These are phyloP conservation scores for Athelia sp. DNA, from an alignment of 1,284 basidiomycete genomes.

Conservation along the genomic window DNA sequence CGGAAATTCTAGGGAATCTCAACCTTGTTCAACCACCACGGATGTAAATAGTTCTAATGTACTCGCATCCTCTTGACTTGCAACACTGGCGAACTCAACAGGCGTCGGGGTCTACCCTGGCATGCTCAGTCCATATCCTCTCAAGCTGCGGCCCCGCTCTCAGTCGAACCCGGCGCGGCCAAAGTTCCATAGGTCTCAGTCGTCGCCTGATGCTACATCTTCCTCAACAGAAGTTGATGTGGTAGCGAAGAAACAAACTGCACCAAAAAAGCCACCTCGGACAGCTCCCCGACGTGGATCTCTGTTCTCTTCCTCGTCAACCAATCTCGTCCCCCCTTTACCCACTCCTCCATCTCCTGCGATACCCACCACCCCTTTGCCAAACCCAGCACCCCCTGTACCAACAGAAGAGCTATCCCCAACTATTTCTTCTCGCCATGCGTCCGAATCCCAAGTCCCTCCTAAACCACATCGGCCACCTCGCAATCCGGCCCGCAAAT, in stretches of 20 bases:
- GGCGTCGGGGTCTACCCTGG: not conserved
- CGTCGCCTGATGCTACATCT: not conserved
- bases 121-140: not conserved
- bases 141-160: not conserved
- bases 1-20: too few relatives aligned
- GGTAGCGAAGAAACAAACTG: not conserved
- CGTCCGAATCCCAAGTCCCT: not conserved
- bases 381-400: too few relatives aligned
- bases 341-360: too few relatives aligned
- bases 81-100: too few relatives aligned
- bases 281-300: not conserved
- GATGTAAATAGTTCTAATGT: too few relatives aligned
- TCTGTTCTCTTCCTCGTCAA: not conserved
- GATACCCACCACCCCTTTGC: too few relatives aligned
- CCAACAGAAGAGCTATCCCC: not conserved
- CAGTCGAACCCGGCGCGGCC: not conserved
- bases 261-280: not conserved
- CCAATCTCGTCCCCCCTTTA: not conserved
- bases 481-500: not conserved
- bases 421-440: not conserved
- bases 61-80: too few relatives aligned
- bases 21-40: too few relatives aligned
- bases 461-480: not conserved
- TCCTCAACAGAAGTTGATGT: not conserved
- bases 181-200: not conserved